A percentile compares a stretch with the other conserved stretches of the same genome.
These are phyloP conservation scores for Cubamyces lactineus DNA, from an alignment of 768 basidiomycete genomes.

Conservation along the genomic window DNA sequence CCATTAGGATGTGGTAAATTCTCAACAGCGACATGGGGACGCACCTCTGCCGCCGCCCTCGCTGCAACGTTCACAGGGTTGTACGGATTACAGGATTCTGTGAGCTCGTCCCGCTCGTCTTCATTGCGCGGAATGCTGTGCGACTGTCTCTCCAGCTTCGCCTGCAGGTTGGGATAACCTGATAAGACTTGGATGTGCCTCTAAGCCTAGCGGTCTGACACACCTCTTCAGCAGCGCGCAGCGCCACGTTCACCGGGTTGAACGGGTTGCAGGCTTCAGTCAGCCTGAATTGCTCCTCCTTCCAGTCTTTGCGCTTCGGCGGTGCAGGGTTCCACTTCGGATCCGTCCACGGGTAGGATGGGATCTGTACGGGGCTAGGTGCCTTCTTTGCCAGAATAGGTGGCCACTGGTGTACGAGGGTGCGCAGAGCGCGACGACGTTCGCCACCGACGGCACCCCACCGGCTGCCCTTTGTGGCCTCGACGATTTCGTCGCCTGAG, in stretches of 20 bases:
- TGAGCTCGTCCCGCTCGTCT: neutral
- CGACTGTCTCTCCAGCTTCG: neutral
- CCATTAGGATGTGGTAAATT: no score
- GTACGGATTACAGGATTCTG: slow-evolving; percentile 2
- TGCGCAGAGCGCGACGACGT: neutral
- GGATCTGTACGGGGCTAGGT: neutral
- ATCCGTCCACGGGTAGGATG: neutral
- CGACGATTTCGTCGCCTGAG: slow-evolving; percentile 3
- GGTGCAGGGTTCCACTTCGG: neutral
- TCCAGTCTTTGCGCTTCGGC: neutral
- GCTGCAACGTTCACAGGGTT: slow-evolving; percentile 2
- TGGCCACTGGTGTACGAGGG: neutral
- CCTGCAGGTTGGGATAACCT: neutral
- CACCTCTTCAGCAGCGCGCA: slow-evolving; percentile 1
- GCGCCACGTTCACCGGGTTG: neutral
- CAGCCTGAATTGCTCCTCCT: neutral
- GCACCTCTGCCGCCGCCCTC: slow-evolving; percentile 2
- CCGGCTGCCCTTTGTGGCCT: neutral
- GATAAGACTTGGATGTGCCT: neutral
- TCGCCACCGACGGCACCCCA: slow-evolving; percentile 9
- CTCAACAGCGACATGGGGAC: neutral
- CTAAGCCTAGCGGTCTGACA: neutral
- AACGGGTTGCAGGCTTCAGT: neutral
- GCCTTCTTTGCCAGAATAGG: neutral
- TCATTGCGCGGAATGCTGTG: neutral